Conservation (phyloP, 192 early-diverging fungal genomes). For the Chytriomyces sp. region DNA sequence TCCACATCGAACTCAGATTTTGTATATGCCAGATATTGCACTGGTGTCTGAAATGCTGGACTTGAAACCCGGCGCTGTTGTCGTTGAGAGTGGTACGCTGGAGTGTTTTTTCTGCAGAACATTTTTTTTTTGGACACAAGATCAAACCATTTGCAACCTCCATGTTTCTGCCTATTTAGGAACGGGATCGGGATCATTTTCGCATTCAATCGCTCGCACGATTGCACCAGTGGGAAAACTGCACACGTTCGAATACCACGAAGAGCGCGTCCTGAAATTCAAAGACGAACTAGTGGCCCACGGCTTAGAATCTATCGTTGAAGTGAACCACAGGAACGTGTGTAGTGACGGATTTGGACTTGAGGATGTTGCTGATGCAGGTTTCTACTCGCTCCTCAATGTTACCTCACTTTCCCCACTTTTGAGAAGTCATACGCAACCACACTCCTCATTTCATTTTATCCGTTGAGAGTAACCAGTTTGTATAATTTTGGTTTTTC, state of each 20-base stretch:
- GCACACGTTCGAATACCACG: constrained; percentile 95
- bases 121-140: background rate
- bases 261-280: constrained; percentile 67
- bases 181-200: constrained; percentile 97
- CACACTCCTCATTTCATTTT: too few species aligned
- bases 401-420: background rate
- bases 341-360: constrained; percentile 86
- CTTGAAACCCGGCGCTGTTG: constrained; percentile 78
- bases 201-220: constrained; percentile 89
- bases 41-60: constrained; percentile 83
- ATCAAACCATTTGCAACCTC: background rate
- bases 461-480: too few species aligned
- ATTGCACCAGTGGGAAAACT: constrained; percentile 86
- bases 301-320: constrained; percentile 70
- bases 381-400: constrained; percentile 40
- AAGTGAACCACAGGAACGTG: constrained; percentile 82
- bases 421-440: constrained; percentile 1
- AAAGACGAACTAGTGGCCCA: constrained; percentile 84
- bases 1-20: constrained; percentile 95
- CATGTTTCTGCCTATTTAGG: constrained; percentile 39
- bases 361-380: constrained; percentile 72
- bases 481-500: background rate
- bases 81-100: constrained; percentile 82
- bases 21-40: constrained; percentile 95
- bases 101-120: background rate